Conservation (phyloP, 345 rosid species). For the Eucalyptus cladocalyx region DNA sequence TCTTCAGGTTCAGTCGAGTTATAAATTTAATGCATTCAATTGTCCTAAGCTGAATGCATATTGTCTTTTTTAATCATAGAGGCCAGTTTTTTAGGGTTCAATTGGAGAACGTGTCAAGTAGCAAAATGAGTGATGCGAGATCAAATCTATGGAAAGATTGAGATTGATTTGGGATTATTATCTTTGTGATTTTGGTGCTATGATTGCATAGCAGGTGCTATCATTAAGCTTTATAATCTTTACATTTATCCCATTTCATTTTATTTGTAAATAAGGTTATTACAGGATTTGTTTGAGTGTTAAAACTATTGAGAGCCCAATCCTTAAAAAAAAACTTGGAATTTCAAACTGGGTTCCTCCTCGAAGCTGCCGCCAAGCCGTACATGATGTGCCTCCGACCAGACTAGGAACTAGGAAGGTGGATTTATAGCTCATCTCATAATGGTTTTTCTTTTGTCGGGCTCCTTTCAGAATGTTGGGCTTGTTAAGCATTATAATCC, state of each 20-base stretch:
- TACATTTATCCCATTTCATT: background rate
- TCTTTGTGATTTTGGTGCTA: background rate
- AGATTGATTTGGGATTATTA: background rate
- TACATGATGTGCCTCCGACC: background rate
- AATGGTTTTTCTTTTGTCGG: no score
- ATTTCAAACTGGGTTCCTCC: background rate
- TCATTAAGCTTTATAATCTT: background rate
- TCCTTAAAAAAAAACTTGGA: no score
- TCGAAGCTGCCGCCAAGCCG: background rate
- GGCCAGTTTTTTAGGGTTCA: background rate
- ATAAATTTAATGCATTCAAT: background rate
- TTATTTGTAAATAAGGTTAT: background rate
- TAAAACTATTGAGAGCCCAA: background rate
- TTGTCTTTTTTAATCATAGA: background rate
- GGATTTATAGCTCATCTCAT: background rate
- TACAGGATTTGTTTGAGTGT: background rate
- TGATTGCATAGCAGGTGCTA: background rate
- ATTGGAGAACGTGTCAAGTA: background rate
- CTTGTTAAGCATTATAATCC: background rate
- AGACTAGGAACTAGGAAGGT: background rate
- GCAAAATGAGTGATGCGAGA: background rate
- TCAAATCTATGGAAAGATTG: background rate
- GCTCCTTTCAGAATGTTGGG: background rate
- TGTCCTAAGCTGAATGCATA: background rate
- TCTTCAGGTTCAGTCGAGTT: background rate